phyloP scores from a whole-genome alignment of 495 filamentous ascomycete species.

The Trypethelium eluteriae region DNA sequence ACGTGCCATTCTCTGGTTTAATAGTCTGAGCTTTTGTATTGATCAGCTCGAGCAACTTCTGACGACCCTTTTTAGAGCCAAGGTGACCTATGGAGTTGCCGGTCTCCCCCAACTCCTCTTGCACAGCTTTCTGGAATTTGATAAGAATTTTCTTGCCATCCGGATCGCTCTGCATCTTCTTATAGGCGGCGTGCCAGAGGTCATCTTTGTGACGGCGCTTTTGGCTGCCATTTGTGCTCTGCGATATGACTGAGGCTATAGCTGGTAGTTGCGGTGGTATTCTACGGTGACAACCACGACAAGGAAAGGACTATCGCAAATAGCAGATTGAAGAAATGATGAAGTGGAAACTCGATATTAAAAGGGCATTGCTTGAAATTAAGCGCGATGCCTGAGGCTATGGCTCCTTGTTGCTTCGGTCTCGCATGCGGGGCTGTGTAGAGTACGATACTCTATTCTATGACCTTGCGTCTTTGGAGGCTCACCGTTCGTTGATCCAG shows the following conservation, averaged over 20 bases:
- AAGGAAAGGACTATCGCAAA: neutral
- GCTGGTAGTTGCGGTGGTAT: neutral
- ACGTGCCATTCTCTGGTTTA: neutral
- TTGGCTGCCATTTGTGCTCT: neutral
- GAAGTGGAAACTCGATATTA: neutral
- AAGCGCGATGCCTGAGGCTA: neutral
- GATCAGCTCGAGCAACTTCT: neutral
- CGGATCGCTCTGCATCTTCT: neutral
- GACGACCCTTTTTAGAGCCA: neutral
- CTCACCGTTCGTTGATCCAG: too few relatives aligned
- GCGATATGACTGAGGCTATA: neutral
- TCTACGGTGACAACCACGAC: neutral
- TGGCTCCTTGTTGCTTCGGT: neutral
- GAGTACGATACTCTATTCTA: too few relatives aligned
- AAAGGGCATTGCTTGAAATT: neutral
- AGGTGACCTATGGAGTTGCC: neutral
- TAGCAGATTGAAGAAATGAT: neutral
- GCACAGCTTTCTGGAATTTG: neutral
- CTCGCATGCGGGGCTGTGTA: neutral
- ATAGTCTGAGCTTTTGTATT: neutral
- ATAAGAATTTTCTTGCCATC: neutral
- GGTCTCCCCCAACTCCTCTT: neutral
- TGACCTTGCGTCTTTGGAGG: too few relatives aligned
- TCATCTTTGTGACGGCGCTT: neutral
- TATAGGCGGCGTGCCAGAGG: neutral